A percentile compares a stretch with the other conserved stretches of the same genome.
phyloP scores from a whole-genome alignment of 495 filamentous ascomycete species.

The Penicillium roqueforti region DNA sequence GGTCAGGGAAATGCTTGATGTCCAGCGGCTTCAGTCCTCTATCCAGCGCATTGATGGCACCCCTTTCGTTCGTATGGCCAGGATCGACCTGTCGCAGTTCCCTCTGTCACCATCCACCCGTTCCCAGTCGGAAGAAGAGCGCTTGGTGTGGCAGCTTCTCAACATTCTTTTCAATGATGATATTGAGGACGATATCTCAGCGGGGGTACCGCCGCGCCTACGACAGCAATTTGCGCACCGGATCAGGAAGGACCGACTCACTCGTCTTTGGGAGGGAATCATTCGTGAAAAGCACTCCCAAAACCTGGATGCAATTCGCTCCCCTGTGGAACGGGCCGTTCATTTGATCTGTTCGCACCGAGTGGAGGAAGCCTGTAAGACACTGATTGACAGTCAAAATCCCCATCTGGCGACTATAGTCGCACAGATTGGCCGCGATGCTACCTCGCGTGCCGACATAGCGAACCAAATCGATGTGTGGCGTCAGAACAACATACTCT shows the following conservation, averaged over 20 bases:
- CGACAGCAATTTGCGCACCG: constrained; percentile 42
- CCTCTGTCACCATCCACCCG: constrained; percentile 26
- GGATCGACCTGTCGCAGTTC: constrained; percentile 35
- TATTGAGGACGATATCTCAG: constrained; percentile 44
- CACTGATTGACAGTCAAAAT: constrained; percentile 66
- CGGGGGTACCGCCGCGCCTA: constrained; percentile 38
- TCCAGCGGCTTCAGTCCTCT: constrained; percentile 34
- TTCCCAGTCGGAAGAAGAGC: constrained; percentile 30
- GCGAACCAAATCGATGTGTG: constrained; percentile 75
- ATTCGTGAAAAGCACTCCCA: constrained; percentile 47
- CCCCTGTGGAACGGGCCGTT: constrained; percentile 78
- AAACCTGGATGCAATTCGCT: constrained; percentile 46
- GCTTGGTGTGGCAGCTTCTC: constrained; percentile 55
- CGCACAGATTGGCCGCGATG: constrained; percentile 70
- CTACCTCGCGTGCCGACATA: constrained; percentile 62
- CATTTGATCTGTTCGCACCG: constrained; percentile 72
- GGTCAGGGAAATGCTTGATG: constrained; percentile 35
- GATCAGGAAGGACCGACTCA: constrained; percentile 52
- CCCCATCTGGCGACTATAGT: constrained; percentile 79
- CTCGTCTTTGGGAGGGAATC: constrained; percentile 42
- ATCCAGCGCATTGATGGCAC: constrained; percentile 36
- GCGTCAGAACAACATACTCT: constrained; percentile 71
- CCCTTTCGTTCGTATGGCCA: constrained; percentile 36
- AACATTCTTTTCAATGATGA: constrained; percentile 79
- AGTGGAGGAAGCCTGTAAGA: constrained; percentile 73